A percentile compares a stretch with the other conserved stretches of the same genome.
Conservation (phyloP, 148 eudicot genomes). For the Nepenthes gracilis region DNA sequence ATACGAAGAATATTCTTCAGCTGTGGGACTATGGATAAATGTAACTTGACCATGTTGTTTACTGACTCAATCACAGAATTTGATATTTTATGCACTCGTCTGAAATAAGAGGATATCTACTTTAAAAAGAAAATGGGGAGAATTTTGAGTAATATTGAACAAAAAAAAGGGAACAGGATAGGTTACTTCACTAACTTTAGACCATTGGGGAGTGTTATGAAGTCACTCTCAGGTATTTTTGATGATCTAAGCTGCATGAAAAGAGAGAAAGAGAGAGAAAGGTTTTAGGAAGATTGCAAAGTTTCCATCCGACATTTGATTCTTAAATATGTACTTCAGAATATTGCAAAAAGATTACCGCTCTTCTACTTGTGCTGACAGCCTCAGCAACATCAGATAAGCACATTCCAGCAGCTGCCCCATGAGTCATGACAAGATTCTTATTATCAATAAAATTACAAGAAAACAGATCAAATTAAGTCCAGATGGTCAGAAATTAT, state of each 20-base stretch:
- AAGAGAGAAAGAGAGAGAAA: slow-evolving; percentile 8
- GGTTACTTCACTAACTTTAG: slow-evolving; percentile 55
- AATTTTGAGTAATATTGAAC: background rate
- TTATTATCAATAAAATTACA: background rate
- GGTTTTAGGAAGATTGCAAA: background rate
- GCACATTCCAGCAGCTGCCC: slow-evolving; percentile 64
- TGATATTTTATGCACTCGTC: too few species aligned
- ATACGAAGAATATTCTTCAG: too few species aligned
- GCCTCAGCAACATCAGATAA: slow-evolving; percentile 54
- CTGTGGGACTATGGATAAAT: too few species aligned
- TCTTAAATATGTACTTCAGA: background rate
- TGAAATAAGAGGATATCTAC: background rate
- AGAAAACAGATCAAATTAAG: background rate
- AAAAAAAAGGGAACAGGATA: background rate
- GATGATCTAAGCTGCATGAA: slow-evolving; percentile 71
- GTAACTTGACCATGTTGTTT: too few species aligned
- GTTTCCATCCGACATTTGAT: background rate
- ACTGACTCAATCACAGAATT: too few species aligned
- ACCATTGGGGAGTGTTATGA: slow-evolving; percentile 70
- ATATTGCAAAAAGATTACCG: slow-evolving; percentile 40
- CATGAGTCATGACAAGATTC: background rate
- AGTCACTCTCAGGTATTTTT: slow-evolving; percentile 83
- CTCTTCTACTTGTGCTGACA: slow-evolving; percentile 94
- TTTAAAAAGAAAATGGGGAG: background rate
- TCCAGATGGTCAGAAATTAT: background rate